A percentile compares a stretch with the other conserved stretches of the same genome.
Evolutionary conservation across 2,329 filamentous ascomycete species (phyloP).

Genomic region (Trichoderma brevicompactum): DNA sequence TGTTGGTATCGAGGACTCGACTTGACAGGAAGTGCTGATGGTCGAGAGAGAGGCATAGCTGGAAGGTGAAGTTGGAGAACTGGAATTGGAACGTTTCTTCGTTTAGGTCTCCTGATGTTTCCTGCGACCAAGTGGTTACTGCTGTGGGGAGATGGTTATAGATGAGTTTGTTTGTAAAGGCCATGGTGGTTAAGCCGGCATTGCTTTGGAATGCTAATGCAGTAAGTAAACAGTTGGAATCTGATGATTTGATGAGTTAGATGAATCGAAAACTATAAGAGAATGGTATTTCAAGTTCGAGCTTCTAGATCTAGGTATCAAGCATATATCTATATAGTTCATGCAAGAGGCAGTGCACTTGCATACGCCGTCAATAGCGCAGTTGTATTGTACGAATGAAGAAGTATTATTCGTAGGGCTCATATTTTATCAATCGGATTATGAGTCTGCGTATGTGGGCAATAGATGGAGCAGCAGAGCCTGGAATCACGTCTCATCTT

Average conservation of each 20-base stretch:
- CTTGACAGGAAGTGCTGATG: background rate
- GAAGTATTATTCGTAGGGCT: background rate
- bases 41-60: constrained; percentile 10
- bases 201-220: background rate
- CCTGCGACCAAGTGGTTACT: background rate
- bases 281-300: background rate
- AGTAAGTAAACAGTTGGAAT: background rate
- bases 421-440: background rate
- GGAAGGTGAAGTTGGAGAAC: background rate
- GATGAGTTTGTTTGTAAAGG: background rate
- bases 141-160: background rate
- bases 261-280: background rate
- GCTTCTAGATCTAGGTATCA: too few species aligned
- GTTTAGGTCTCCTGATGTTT: background rate
- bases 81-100: background rate
- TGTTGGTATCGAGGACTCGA: constrained; percentile 3
- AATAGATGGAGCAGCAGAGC: too few species aligned
- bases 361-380: background rate
- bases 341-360: background rate
- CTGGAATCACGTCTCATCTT: background rate
- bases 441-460: too few species aligned
- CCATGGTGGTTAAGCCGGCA: background rate
- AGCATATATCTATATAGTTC: background rate
- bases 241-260: background rate
- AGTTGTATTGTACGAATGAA: background rate